phyloP scores from a whole-genome alignment of 371 early-diverging fungal species.

The Mortierella sp. region DNA sequence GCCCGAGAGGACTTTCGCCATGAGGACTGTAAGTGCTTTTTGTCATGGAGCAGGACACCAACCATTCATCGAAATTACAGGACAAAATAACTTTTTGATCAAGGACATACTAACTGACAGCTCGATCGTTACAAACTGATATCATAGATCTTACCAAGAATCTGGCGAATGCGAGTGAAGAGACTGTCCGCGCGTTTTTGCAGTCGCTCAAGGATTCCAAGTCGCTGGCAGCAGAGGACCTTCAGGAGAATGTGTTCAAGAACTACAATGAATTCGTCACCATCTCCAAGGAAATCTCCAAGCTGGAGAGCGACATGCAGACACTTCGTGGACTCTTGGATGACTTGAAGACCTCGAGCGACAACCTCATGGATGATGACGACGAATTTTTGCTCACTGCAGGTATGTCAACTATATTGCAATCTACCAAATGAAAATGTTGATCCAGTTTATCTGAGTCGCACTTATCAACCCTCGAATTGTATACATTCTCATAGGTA shows the following conservation, averaged over 20 bases:
- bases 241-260: slow-evolving; percentile 92
- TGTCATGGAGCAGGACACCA: background rate
- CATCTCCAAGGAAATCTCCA: slow-evolving; percentile 95
- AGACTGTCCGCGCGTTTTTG: slow-evolving; percentile 71
- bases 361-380: slow-evolving; percentile 66
- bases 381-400: slow-evolving; percentile 56
- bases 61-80: background rate
- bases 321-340: slow-evolving; percentile 75
- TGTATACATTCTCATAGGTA: slow-evolving; percentile 22
- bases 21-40: slow-evolving; percentile 57
- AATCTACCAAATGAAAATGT: no score
- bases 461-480: no score
- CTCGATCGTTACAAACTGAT: background rate
- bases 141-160: slow-evolving; percentile 65
- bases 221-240: slow-evolving; percentile 82
- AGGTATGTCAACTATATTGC: slow-evolving; percentile 32
- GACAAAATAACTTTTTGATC: background rate
- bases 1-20: slow-evolving; percentile 52
- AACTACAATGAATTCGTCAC: slow-evolving; percentile 96
- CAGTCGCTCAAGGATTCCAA: slow-evolving; percentile 79
- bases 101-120: background rate
- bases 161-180: slow-evolving; percentile 71
- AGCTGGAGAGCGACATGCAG: slow-evolving; percentile 81
- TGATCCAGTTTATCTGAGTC: no score
- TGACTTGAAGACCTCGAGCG: slow-evolving; percentile 77